Base-by-base conservation (phyloP, 768 basidiomycete species). In the Pholiota conissans region DNA sequence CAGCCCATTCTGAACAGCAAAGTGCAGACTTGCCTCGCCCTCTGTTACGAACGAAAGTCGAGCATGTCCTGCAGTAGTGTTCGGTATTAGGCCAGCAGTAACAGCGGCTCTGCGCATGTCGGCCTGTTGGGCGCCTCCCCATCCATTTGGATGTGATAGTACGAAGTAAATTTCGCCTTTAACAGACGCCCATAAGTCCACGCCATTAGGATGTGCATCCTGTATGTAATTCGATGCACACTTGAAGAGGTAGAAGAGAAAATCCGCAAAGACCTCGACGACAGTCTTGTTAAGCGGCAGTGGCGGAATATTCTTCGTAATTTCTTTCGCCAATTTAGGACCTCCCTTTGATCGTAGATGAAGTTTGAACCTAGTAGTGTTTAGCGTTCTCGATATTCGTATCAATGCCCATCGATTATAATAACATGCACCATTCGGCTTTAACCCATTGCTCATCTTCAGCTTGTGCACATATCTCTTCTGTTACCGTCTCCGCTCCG, bases 11-110 rank as follows among this genome's bases (percentile, higher is more conserved):
- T 69, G 70, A 49, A 83, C 58, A 39, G 78, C 79, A 54, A 71
- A 83, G 61, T 83, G 81, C 10, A 83, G 64, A 65, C 77, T 78
- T 0, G n/a, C n/a, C n/a, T n/a, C n/a, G n/a, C n/a, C n/a, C n/a
- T n/a, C n/a, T n/a, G n/a, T n/a, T n/a, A n/a, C 76, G 26, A 82
- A 79, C 22, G 71, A 69, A 18, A 83, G 65, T 13, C 75, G 73
- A 39, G 66, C 51, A 56, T 74, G 71, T 0, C 76, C 80, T 18
- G 62, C 66, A 16, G 63, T 56, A 3, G 67, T 73, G 60, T 76
- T 71, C 0, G 73, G 72, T 3, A 81, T 64, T 1, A 81, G 66
- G 8, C 73, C 70, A 5, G 78, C 80, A 42, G 67, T 51, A 13
- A 79, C 65, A 0, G 78, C 78, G 13, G 81, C 80, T 14, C 68